Evolutionary conservation across 1,139 yeast species (phyloP).

Genomic region (Scheffersomyces titani): DNA sequence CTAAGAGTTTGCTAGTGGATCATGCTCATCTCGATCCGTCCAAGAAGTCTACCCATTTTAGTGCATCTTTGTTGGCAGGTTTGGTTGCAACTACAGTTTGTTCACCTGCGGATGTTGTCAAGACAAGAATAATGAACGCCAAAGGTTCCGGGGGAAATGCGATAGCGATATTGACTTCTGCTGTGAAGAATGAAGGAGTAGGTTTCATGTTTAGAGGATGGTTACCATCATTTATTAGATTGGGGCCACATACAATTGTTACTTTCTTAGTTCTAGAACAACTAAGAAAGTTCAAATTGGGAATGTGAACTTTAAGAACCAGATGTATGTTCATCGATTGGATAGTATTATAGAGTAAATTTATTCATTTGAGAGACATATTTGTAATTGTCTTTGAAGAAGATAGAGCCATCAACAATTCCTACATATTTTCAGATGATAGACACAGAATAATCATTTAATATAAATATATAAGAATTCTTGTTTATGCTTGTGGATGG

Average conservation of each 20-base stretch:
- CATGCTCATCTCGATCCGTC: conserved; percentile 55
- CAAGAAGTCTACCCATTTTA: conserved; percentile 70
- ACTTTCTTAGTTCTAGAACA: conserved; percentile 83
- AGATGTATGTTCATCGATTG: conserved; percentile 2
- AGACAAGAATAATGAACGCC: conserved; percentile 82
- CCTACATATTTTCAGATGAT: neutral
- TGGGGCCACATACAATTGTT: conserved; percentile 88
- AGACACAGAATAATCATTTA: neutral
- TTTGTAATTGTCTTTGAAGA: neutral
- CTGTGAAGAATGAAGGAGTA: conserved; percentile 69
- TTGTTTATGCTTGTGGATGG: neutral
- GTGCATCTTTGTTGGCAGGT: conserved; percentile 78
- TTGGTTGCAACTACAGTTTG: conserved; percentile 88
- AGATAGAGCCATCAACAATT: too few relatives aligned
- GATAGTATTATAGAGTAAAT: neutral
- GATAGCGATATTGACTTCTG: conserved; percentile 48
- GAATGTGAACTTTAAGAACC: conserved; percentile 32
- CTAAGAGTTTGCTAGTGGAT: conserved; percentile 61
- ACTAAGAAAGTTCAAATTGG: conserved; percentile 58
- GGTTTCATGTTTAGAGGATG: conserved; percentile 88
- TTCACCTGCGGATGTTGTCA: conserved; percentile 90
- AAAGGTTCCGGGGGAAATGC: conserved; percentile 55
- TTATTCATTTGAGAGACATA: neutral
- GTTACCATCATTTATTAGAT: conserved; percentile 82
- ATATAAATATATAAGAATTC: neutral